Conservation (phyloP, 768 basidiomycete genomes). For the Calocybe gangraenosa region DNA sequence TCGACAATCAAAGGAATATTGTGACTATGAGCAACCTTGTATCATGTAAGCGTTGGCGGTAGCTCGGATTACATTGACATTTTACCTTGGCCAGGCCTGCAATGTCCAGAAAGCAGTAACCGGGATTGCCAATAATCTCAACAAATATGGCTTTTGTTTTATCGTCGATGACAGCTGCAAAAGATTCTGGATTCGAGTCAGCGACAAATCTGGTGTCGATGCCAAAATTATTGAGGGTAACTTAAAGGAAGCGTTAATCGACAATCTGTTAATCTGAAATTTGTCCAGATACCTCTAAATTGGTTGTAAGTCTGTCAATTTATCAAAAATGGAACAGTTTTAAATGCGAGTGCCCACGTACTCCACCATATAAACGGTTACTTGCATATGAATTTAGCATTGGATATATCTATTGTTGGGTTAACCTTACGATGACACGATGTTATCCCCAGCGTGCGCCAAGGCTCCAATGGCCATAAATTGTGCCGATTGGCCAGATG, state of each 20-base stretch:
- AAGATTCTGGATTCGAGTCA: conserved; percentile 49
- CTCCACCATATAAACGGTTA: conserved; percentile 66
- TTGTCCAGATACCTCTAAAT: conserved; percentile 44
- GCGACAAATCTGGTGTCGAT: conserved; percentile 64
- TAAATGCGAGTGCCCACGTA: conserved; percentile 26
- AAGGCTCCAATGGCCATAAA: conserved; percentile 65
- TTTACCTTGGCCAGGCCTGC: conserved; percentile 65
- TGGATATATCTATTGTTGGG: background rate
- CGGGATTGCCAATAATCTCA: conserved; percentile 79
- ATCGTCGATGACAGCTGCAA: conserved; percentile 66
- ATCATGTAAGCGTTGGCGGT: background rate
- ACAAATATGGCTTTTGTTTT: conserved; percentile 75
- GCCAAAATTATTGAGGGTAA: conserved; percentile 51
- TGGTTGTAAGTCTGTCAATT: conserved; percentile 62
- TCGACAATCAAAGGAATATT: conserved; percentile 78
- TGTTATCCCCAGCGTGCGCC: conserved; percentile 68
- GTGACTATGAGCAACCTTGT: conserved; percentile 64
- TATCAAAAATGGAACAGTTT: background rate
- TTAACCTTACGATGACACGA: conserved; percentile 58
- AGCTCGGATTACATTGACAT: background rate
- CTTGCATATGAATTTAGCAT: conserved; percentile 23
- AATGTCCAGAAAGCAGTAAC: conserved; percentile 63
- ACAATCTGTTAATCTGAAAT: conserved; percentile 7
- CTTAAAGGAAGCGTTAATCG: conserved; percentile 24
- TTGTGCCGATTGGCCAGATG: conserved; percentile 76